A percentile compares a stretch with the other conserved stretches of the same genome.
Conservation (phyloP, 1,284 basidiomycete genomes). For the Calocybe gambosa region DNA sequence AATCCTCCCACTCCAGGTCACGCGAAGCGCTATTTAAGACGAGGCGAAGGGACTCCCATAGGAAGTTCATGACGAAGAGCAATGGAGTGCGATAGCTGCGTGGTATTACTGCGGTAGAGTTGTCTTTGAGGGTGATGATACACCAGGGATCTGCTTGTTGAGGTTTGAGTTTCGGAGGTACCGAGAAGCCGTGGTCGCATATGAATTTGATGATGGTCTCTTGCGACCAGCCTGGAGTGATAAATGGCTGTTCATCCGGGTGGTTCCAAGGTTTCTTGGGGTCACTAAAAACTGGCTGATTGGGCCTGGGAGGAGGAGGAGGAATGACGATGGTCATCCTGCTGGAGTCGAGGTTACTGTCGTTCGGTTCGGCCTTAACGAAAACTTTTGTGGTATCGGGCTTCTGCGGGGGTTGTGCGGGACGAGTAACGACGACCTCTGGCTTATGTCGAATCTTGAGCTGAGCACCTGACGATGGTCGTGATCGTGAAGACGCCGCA, state of each 20-base stretch:
- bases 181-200: slow-evolving; percentile 26
- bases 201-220: slow-evolving; percentile 28
- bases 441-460: not conserved
- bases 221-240: slow-evolving; percentile 25
- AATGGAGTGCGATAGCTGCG: slow-evolving; percentile 34
- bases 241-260: slow-evolving; percentile 31
- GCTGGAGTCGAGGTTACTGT: not conserved
- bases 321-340: not conserved
- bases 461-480: not conserved
- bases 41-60: slow-evolving; percentile 32
- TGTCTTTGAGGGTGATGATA: slow-evolving; percentile 16
- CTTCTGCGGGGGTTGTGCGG: not conserved
- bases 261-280: slow-evolving; percentile 25
- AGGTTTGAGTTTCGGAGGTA: slow-evolving; percentile 21
- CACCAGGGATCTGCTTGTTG: slow-evolving; percentile 17
- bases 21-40: slow-evolving; percentile 27
- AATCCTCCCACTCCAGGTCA: slow-evolving; percentile 31
- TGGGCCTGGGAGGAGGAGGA: too few species aligned
- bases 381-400: not conserved
- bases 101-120: slow-evolving; percentile 22
- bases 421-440: slow-evolving; percentile 3
- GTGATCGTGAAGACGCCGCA: not conserved
- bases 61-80: slow-evolving; percentile 36
- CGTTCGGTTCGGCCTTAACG: not conserved
- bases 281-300: not conserved